Base-by-base conservation (phyloP, 2,329 filamentous ascomycete species). In the Drechslerella coelobrocha region DNA sequence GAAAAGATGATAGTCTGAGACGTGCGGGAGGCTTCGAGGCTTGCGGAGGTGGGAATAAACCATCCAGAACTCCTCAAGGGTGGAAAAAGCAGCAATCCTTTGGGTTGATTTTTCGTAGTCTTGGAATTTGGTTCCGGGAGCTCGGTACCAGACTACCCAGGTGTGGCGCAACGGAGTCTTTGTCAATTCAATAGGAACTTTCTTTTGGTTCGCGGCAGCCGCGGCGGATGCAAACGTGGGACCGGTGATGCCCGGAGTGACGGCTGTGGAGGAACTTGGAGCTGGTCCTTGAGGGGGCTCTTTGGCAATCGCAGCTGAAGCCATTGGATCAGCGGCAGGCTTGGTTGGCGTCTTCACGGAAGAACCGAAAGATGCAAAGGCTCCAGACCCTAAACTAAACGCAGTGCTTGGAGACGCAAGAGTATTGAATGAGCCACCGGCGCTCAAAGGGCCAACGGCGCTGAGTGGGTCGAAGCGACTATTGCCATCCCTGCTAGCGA, bases 101-200 rank as follows among this genome's bases (percentile, higher is more conserved):
- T 94, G 89, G 72, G 96, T 88, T 5, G 93, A 97, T 81, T 97
- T 96, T 79, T 99, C 94, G 79, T 99, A 99, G 80, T 97, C 93
- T 77, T 94, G 93, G 74, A 93, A 94, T 82, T 99, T 99, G 74
- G 91, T 92, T 76, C 95, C 96, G 53, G 94, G 94, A 39, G 94
- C 94, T 68, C 94, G 87, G 81, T 95, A 99, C 92, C 94, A 97
- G 79, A 97, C 91, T 31, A 96, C 88, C 94, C 94, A 99, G 73
- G 88, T 88, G 79, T 91, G 88, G 80, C 90, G 92, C 76, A 97
- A 83, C 29, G 66, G 66, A 19, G 66, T 52, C 43, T 53, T 72
- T 23, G 60, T 65, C 7, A 59, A 12, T 24, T 72, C 69, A 85
- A 84, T 77, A 89, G 86, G 63, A 81, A 69, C 50, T 57, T 73